Evolutionary conservation across 768 basidiomycete species (phyloP), one percentile per base, ranked within the genome.

Genomic region (Boletus reticuloceps): DNA sequence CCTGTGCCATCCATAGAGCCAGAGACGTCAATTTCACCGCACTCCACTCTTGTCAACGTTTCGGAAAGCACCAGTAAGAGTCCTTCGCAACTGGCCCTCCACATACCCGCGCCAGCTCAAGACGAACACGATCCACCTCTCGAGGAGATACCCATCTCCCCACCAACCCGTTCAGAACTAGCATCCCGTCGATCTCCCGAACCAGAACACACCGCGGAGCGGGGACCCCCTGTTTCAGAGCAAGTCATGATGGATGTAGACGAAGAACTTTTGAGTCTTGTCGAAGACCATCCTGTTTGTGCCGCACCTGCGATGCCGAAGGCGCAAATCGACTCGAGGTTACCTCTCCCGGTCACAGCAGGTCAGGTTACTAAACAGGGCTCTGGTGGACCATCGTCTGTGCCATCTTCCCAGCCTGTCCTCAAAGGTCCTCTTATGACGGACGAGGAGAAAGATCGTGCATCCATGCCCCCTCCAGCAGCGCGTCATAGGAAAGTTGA

Each of bases 221-320:
- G 37, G 13, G 59, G 52, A 32, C 55, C 36, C 16, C 29, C 38
- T 4, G 39, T 50, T 25, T 36, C 49, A 19, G 60, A 64, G 31
- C 59, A 45, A 71, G 73, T 56, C 64, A 75, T 54, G 74, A 73
- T 70, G 66, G 74, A 85, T 51, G 81, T 80, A 13, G 79, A 80
- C 12, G 75, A 86, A 58, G 88, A 89, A 69, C 69, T 89, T 47
- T 75, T 89, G 54, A 86, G 86, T 61, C 73, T 90, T 25, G 74
- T 90, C 31, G 88, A 86, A 62, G 86, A 83, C 59, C 71, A 65
- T 27, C 50, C 64, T 51, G 50, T 54, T 29, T 22, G 45, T 53
- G 31, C 37, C 17, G 29, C 46, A 40, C 47, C 51, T 22, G 22
- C 44, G 29, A 42, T 34, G 13, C 38, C 41, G 32, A 59, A 54